phyloP scores from a whole-genome alignment of 768 basidiomycete species.

The Exidia glandulosa region DNA sequence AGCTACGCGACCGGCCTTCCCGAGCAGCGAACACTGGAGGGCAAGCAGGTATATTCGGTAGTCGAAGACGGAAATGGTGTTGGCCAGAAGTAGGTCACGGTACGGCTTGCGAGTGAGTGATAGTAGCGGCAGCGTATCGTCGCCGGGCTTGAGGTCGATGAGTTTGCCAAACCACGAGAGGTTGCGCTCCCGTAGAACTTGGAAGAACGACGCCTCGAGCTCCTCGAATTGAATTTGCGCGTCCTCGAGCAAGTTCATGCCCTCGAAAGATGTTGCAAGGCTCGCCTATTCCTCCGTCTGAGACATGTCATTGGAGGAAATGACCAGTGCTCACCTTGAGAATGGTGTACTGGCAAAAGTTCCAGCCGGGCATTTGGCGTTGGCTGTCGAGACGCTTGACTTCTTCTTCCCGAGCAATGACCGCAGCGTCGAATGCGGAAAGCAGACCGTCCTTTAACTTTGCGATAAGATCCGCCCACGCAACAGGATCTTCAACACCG shows the following conservation, averaged over 20 bases:
- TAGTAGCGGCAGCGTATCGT: slow-evolving; percentile 77
- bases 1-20: slow-evolving; percentile 50
- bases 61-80: slow-evolving; percentile 89
- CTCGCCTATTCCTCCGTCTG: slow-evolving; percentile 94
- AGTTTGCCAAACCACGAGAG: slow-evolving; percentile 88
- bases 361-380: slow-evolving; percentile 92
- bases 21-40: slow-evolving; percentile 70
- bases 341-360: slow-evolving; percentile 94
- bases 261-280: slow-evolving; percentile 83
- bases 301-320: slow-evolving; percentile 7
- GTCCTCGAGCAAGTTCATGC: slow-evolving; percentile 82
- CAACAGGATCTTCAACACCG: slow-evolving; percentile 59
- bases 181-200: slow-evolving; percentile 64
- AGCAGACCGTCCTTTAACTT: slow-evolving; percentile 86
- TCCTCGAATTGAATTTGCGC: slow-evolving; percentile 84
- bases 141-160: slow-evolving; percentile 54
- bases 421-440: slow-evolving; percentile 67
- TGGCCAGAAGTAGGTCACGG: slow-evolving; percentile 77
- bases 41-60: slow-evolving; percentile 85
- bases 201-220: slow-evolving; percentile 73
- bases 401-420: slow-evolving; percentile 78
- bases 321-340: slow-evolving; percentile 89
- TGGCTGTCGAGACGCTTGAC: slow-evolving; percentile 83
- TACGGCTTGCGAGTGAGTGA: slow-evolving; percentile 74
- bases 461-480: slow-evolving; percentile 80